These are phyloP conservation scores for Diaporthe citrichinensis DNA, from an alignment of 2,329 filamentous ascomycete species.

Conservation along the genomic window DNA sequence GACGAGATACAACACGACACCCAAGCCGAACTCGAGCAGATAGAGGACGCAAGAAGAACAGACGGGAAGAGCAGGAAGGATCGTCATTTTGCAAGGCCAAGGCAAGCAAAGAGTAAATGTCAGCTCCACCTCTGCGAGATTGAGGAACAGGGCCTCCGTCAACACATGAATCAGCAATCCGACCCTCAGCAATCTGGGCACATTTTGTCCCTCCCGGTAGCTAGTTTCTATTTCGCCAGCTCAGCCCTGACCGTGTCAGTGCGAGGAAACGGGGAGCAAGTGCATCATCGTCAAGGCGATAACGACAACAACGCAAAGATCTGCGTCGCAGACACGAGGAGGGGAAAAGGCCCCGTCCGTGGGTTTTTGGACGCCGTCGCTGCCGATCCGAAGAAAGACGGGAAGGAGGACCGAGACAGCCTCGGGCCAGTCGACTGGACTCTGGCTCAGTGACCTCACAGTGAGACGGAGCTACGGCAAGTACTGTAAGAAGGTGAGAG, in stretches of 20 bases:
- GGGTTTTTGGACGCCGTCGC: slow-evolving; percentile 13
- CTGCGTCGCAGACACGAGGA: slow-evolving; percentile 20
- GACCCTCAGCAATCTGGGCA: slow-evolving; percentile 32
- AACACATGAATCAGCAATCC: slow-evolving; percentile 31
- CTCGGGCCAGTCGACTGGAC: slow-evolving; percentile 10
- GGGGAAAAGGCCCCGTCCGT: slow-evolving; percentile 16
- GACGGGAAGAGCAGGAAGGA: slow-evolving; percentile 7
- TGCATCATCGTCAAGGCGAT: background rate
- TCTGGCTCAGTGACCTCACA: slow-evolving; percentile 25
- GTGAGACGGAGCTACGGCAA: slow-evolving; percentile 29
- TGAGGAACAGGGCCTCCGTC: slow-evolving; percentile 22
- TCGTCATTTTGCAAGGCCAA: slow-evolving; percentile 1
- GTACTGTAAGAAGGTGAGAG: background rate
- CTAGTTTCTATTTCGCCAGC: background rate
- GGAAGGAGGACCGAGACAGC: slow-evolving; percentile 10
- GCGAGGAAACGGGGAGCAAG: slow-evolving; percentile 5
- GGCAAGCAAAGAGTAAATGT: background rate
- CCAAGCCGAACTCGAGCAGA: background rate
- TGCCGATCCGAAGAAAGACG: slow-evolving; percentile 26
- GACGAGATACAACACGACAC: background rate
- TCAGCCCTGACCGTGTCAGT: background rate
- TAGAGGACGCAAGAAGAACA: background rate
- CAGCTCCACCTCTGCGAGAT: slow-evolving; percentile 29
- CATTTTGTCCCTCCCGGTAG: background rate
- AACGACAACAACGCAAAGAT: background rate